Evolutionary conservation across 139 green algal species (phyloP).

Genomic region (Micractinium sp.): DNA sequence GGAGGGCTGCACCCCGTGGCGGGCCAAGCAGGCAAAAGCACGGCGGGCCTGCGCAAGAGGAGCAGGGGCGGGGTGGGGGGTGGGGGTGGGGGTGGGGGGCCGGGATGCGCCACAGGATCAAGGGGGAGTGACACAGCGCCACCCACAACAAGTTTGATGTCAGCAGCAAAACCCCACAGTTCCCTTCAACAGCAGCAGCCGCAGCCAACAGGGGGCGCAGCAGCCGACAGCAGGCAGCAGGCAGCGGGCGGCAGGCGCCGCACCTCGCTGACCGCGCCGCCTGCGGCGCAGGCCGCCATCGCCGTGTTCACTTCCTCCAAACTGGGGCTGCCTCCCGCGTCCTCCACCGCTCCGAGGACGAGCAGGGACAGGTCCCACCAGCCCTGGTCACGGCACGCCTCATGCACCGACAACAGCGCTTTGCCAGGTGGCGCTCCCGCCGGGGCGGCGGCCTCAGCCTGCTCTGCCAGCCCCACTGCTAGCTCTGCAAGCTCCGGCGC

Average conservation of each 20-base stretch:
- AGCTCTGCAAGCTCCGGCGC: background rate
- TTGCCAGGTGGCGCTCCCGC: background rate
- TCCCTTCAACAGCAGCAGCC: too few relatives aligned
- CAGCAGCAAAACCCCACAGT: too few relatives aligned
- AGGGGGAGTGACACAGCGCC: too few relatives aligned
- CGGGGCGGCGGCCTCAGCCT: background rate
- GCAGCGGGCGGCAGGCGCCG: background rate
- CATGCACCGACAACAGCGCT: slow-evolving; percentile 41
- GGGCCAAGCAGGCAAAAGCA: slow-evolving; percentile 43
- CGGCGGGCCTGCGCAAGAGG: slow-evolving; percentile 9
- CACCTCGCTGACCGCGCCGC: slow-evolving; percentile 31
- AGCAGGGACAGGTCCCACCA: slow-evolving; percentile 77
- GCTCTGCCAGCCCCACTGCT: background rate
- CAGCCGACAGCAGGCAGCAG: background rate
- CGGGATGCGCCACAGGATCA: background rate
- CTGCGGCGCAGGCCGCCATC: slow-evolving; percentile 46
- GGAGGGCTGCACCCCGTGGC: slow-evolving; percentile 63
- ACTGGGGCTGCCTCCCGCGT: background rate
- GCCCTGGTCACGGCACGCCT: slow-evolving; percentile 67
- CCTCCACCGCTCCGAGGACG: slow-evolving; percentile 67
- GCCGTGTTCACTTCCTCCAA: slow-evolving; percentile 40
- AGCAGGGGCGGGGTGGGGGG: background rate
- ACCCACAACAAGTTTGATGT: too few relatives aligned
- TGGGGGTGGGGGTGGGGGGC: background rate
- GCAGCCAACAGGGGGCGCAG: background rate